These are phyloP conservation scores for Colletotrichum magnum DNA, from an alignment of 2,329 filamentous ascomycete genomes.

Conservation along the genomic window DNA sequence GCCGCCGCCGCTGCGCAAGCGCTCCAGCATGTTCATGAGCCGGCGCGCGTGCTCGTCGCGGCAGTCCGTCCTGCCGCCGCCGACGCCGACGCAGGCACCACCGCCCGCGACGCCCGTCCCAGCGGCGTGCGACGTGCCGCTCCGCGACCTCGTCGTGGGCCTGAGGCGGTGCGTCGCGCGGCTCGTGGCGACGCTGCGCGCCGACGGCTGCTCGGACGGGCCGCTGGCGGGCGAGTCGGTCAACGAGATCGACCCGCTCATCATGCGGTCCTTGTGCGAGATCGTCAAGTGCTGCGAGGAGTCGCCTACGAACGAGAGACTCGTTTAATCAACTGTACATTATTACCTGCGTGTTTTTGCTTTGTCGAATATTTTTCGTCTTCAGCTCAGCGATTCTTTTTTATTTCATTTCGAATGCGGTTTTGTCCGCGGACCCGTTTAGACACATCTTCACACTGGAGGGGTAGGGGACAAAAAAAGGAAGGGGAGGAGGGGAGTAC, in stretches of 20 bases:
- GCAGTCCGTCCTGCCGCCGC: slow-evolving; percentile 24
- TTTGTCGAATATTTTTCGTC: not conserved
- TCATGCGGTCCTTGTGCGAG: slow-evolving; percentile 59
- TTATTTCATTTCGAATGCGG: not conserved
- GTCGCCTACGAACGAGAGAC: slow-evolving; percentile 19
- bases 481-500: not conserved
- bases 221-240: slow-evolving; percentile 40
- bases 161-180: slow-evolving; percentile 65
- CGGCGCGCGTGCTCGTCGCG: slow-evolving; percentile 29
- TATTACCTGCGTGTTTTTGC: not conserved
- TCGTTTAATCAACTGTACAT: slow-evolving; percentile 5
- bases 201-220: slow-evolving; percentile 23
- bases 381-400: not conserved
- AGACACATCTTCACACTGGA: not conserved
- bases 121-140: slow-evolving; percentile 47
- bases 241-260: slow-evolving; percentile 52
- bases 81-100: too few relatives aligned
- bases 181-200: slow-evolving; percentile 63
- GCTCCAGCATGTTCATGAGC: slow-evolving; percentile 33
- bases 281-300: slow-evolving; percentile 52
- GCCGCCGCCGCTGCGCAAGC: slow-evolving; percentile 43
- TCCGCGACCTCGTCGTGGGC: slow-evolving; percentile 63
- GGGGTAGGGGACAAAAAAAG: not conserved
- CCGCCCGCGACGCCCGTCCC: slow-evolving; percentile 11
- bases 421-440: not conserved